phyloP scores from a whole-genome alignment of 805 yeast species.

The Candida sonorensis region DNA sequence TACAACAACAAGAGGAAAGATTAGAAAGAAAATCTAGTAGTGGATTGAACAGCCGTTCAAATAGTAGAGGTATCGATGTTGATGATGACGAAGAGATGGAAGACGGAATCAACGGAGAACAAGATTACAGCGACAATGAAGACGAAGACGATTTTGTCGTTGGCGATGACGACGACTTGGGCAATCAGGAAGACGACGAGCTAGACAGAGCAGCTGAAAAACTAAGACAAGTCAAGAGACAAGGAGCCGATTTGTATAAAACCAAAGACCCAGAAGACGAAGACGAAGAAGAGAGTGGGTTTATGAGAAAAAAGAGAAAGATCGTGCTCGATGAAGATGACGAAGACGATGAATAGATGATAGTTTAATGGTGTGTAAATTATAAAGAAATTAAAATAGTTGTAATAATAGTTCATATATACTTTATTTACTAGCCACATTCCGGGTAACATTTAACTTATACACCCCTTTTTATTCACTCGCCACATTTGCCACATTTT shows the following conservation, averaged over 20 bases:
- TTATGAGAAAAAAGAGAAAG: slow-evolving; percentile 38
- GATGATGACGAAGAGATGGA: slow-evolving; percentile 26
- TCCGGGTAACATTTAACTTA: no score
- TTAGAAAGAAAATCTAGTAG: slow-evolving; percentile 39
- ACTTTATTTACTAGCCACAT: no score
- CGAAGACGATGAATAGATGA: slow-evolving; percentile 38
- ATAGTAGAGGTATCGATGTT: slow-evolving; percentile 37
- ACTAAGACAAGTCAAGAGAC: slow-evolving; percentile 45
- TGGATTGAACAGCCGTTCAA: no score
- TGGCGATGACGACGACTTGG: slow-evolving; percentile 29
- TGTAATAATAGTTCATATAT: no score
- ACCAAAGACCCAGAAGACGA: slow-evolving; percentile 35
- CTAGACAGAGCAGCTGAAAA: slow-evolving; percentile 53
- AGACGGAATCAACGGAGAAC: no score
- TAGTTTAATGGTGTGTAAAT: no score
- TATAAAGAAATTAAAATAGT: no score
- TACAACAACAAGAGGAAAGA: slow-evolving; percentile 51
- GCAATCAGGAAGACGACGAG: slow-evolving; percentile 28
- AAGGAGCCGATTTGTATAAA: slow-evolving; percentile 47
- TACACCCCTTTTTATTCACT: no score
- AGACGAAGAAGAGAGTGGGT: slow-evolving; percentile 41
- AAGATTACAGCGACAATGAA: no score
- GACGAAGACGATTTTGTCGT: slow-evolving; percentile 30
- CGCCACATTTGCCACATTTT: no score
- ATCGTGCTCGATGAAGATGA: slow-evolving; percentile 44